Evolutionary conservation across 2,329 filamentous ascomycete species (phyloP), one percentile per base, ranked within the genome.

Genomic region (Magnaporthiopsis incrustans): DNA sequence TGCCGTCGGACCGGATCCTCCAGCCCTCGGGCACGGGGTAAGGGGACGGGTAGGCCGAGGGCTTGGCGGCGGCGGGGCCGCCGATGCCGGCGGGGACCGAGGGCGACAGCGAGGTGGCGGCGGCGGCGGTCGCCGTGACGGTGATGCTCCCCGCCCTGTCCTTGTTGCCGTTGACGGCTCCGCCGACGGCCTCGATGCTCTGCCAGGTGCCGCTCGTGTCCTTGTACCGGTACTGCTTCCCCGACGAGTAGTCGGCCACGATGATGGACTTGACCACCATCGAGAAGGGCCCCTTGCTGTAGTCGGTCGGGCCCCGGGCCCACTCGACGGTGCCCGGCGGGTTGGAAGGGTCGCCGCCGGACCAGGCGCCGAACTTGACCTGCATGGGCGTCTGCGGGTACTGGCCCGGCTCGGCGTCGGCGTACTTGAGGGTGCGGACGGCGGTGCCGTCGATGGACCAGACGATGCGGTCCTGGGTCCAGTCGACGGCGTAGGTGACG

Each of bases 321-420:
- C 95, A 99, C 68, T 86, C 81, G 70, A 98, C 91, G 22, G 94
- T 98, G 65, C 95, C 95, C 18, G 82, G 75, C 1, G 87, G 73
- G 75, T 98, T 97, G 70, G 81, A 82, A 0, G 91, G 77, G 75
- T 98, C 95, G 69, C 95, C 95, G 71, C 92, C 95, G 63, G 91
- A 88, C 95, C 95, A 99, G 64, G 89, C 81, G 66, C 95, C 95
- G 70, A 98, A 87, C 77, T 94, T 96, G 77, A 98, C 79, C 77
- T 92, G 89, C 92, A 97, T 97, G 4, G 95, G 95, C 0, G 92
- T 92, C 78, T 99, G 95, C 10, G 95, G 95, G 73, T 96, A 99
- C 76, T 96, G 90, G 67, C 81, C 82, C 64, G 80, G 73, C 66
- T 88, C 84, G 66, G 93, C 90, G 63, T 90, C 87, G 61, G 78